These are phyloP conservation scores for Saccharum spontaneum DNA, from an alignment of 176 grass and related monocot species.

Conservation along the genomic window DNA sequence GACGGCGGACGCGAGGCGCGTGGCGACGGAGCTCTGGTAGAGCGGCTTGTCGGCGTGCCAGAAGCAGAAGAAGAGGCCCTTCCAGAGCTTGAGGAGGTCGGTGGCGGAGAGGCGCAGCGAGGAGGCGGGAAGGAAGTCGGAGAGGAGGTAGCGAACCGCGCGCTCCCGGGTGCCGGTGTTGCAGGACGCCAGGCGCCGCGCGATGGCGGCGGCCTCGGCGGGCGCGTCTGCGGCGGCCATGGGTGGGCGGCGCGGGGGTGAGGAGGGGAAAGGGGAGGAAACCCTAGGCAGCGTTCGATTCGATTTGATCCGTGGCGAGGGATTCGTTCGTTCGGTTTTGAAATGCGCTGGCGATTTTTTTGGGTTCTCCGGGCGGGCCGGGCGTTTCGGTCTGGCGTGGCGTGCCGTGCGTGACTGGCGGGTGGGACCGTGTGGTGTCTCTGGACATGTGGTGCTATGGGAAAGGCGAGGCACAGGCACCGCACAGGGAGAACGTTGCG, in stretches of 20 bases:
- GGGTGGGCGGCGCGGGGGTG: neutral
- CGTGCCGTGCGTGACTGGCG: too few species aligned
- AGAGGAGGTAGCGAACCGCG: conserved; percentile 56
- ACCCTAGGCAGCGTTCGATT: conserved; percentile 39
- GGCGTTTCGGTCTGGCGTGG: neutral
- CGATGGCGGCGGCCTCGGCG: conserved; percentile 52
- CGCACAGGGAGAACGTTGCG: neutral
- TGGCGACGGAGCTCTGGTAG: conserved; percentile 66
- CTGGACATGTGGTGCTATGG: neutral
- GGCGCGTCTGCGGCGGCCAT: conserved; percentile 42
- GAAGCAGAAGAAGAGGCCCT: conserved; percentile 98
- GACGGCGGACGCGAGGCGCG: conserved; percentile 65
- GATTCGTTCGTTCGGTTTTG: conserved; percentile 27
- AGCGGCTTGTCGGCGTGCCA: conserved; percentile 90
- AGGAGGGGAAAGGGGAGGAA: conserved; percentile 1
- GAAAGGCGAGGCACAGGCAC: too few species aligned
- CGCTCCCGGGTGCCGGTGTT: conserved; percentile 48
- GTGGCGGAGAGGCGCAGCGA: conserved; percentile 37
- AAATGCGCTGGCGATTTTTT: conserved; percentile 34
- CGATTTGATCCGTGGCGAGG: conserved; percentile 33
- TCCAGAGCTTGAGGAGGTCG: conserved; percentile 89
- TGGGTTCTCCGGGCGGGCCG: neutral
- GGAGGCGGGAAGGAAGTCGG: conserved; percentile 37
- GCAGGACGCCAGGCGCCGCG: conserved; percentile 74
- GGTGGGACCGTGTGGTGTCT: neutral